These are phyloP conservation scores for Neckera pumila DNA, from an alignment of 225 moss, liverwort and hornwort species.

Conservation along the genomic window DNA sequence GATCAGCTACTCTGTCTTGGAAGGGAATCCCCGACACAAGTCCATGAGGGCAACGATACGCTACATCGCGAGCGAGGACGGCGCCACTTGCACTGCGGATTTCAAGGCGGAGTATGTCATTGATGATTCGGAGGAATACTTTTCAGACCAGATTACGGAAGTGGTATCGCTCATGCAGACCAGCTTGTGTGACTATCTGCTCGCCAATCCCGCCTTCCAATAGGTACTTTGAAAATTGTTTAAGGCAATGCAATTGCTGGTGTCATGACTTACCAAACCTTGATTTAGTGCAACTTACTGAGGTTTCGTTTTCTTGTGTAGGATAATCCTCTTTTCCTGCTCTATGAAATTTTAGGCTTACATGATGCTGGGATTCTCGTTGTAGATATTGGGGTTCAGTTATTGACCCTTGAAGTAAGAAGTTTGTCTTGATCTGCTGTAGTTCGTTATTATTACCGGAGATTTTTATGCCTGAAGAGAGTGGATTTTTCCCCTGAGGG, in stretches of 20 bases:
- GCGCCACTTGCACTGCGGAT: slow-evolving; percentile 3
- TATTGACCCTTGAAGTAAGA: background rate
- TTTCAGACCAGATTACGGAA: slow-evolving; percentile 23
- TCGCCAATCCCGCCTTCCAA: slow-evolving; percentile 8
- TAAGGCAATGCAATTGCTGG: background rate
- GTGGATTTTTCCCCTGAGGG: background rate
- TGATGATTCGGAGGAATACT: slow-evolving; percentile 18
- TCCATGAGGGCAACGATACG: slow-evolving; percentile 17
- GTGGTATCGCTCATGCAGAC: slow-evolving; percentile 24
- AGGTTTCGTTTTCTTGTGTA: background rate
- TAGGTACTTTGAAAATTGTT: background rate
- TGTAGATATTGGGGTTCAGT: background rate
- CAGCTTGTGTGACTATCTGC: slow-evolving; percentile 17
- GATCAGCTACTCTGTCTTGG: slow-evolving; percentile 24
- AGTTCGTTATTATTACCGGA: background rate
- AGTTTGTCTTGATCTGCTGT: background rate
- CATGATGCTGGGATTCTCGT: slow-evolving; percentile 9
- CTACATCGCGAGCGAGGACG: slow-evolving; percentile 13
- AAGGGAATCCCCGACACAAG: slow-evolving; percentile 40
- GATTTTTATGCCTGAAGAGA: background rate
- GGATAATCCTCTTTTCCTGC: background rate
- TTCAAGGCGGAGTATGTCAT: slow-evolving; percentile 21
- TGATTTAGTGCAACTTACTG: background rate
- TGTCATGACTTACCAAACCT: background rate
- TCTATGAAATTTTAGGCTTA: background rate